Conservation (phyloP, 495 filamentous ascomycete species). For the Physcia stellaris region DNA sequence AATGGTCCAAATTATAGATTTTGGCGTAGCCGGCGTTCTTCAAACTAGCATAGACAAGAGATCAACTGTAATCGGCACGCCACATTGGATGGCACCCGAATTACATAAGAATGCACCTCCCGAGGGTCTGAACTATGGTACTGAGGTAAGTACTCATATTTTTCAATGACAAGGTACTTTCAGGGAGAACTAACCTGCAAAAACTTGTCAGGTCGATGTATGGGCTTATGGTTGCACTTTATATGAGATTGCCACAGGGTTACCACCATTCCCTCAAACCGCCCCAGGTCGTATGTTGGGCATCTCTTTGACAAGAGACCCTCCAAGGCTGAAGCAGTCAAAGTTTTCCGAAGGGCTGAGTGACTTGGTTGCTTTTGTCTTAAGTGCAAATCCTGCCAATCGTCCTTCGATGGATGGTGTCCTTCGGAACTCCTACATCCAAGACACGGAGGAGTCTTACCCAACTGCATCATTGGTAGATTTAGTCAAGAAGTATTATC, state of each 20-base stretch:
- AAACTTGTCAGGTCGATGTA: slow-evolving; percentile 58
- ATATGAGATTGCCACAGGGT: slow-evolving; percentile 82
- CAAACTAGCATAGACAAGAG: slow-evolving; percentile 76
- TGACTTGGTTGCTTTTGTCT: slow-evolving; percentile 63
- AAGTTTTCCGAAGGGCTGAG: slow-evolving; percentile 42
- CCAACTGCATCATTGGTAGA: slow-evolving; percentile 55
- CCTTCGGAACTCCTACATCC: slow-evolving; percentile 33
- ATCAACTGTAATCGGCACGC: slow-evolving; percentile 86
- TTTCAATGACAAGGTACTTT: not conserved
- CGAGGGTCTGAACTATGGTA: slow-evolving; percentile 39
- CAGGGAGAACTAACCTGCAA: not conserved
- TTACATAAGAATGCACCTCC: slow-evolving; percentile 37
- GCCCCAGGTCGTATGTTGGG: slow-evolving; percentile 44
- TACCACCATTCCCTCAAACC: slow-evolving; percentile 51
- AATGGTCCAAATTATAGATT: slow-evolving; percentile 82
- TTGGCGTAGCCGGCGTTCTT: slow-evolving; percentile 81
- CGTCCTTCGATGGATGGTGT: slow-evolving; percentile 52
- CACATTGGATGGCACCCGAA: slow-evolving; percentile 95
- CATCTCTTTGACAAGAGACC: slow-evolving; percentile 44
- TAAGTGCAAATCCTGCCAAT: slow-evolving; percentile 58
- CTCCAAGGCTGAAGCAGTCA: slow-evolving; percentile 61
- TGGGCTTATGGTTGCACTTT: slow-evolving; percentile 92
- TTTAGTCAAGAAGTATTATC: slow-evolving; percentile 67
- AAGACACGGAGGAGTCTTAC: slow-evolving; percentile 47
- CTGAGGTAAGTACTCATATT: slow-evolving; percentile 27